Percentiles rank a stretch among this genome's conserved stretches.
These are phyloP conservation scores for Pulicaria dysenterica DNA, from an alignment of 129 eudicot genomes.

Conservation along the genomic window DNA sequence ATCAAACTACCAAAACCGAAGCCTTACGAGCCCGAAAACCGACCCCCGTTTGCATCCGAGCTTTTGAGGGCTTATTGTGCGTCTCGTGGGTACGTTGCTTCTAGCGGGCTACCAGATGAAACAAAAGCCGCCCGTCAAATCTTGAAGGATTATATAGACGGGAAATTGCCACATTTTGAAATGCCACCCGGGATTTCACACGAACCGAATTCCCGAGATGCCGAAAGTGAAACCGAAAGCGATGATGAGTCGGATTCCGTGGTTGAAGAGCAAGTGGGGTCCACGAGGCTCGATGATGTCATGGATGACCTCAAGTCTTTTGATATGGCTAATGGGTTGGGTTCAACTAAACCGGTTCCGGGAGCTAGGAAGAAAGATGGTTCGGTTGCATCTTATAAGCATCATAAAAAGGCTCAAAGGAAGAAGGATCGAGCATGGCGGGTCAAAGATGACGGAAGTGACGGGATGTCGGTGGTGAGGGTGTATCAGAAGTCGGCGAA, in stretches of 20 bases:
- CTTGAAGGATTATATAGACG: slow-evolving; percentile 87
- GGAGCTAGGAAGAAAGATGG: slow-evolving; percentile 41
- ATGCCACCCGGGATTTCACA: slow-evolving; percentile 71
- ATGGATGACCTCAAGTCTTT: slow-evolving; percentile 67
- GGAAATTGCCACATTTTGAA: slow-evolving; percentile 78
- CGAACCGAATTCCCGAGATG: slow-evolving; percentile 19
- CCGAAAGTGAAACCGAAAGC: slow-evolving; percentile 30
- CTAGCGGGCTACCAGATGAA: slow-evolving; percentile 91
- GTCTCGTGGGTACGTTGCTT: slow-evolving; percentile 88
- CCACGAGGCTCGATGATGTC: slow-evolving; percentile 53
- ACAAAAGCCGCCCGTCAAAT: slow-evolving; percentile 80
- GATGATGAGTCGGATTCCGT: slow-evolving; percentile 38
- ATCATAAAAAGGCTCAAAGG: slow-evolving; percentile 83
- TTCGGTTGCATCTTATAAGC: slow-evolving; percentile 58
- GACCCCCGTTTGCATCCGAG: slow-evolving; percentile 80
- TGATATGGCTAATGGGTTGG: slow-evolving; percentile 67
- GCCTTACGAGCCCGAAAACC: slow-evolving; percentile 70
- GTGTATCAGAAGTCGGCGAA: slow-evolving; percentile 66
- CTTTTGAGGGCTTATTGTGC: slow-evolving; percentile 80
- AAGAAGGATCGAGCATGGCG: slow-evolving; percentile 90
- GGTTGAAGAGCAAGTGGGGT: slow-evolving; percentile 30
- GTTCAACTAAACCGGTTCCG: slow-evolving; percentile 32
- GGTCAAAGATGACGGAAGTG: slow-evolving; percentile 63
- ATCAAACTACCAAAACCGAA: slow-evolving; percentile 82
- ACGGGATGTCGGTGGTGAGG: slow-evolving; percentile 75